Base-by-base conservation (phyloP, 192 early-diverging fungal species). In the Gamsiella multidivaricata region DNA sequence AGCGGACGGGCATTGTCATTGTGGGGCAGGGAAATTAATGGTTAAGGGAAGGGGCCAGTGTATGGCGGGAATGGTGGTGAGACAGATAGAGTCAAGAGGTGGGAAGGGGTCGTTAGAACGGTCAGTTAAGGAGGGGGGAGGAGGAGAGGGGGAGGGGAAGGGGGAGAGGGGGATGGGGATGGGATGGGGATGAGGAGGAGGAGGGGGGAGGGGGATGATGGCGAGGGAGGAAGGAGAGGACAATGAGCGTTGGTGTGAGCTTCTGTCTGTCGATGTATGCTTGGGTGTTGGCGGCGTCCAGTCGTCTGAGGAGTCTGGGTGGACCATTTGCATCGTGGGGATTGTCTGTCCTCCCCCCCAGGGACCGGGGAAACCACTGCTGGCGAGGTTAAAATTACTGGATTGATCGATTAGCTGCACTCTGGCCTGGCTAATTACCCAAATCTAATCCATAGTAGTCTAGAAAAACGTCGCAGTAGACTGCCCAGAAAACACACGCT, bases 1-100 rank as follows among this genome's bases (percentile, higher is more conserved):
- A 78, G 15, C 66, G 74, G 23, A 63, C 29, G 26, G 74, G 74
- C 65, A 63, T 78, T 37, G 64, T 54, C 53, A 63, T 58, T 20
- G 26, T 11, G 65, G 42, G 22, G 25, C 2, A 33, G 11, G 31
- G 25, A 51, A 50, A 33, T 31, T 6, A 29, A 33, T 33, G 22
- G 51, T 26, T 17, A 23, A 32, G 17, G 36, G 37, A 49, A 45
- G 12, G 18, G 43, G 15, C n/a, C n/a, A n/a, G 45, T 46, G 6
- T n/a, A 18, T 5, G 45, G 45, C n/a, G 45, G 45, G n/a, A 14
- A 14, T 41, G 39, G 14, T n/a, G n/a, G n/a, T n/a, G n/a, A n/a
- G n/a, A n/a, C 39, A 28, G 36, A 39, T 23, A 0, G 23, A 20
- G 52, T 17, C 5, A 22, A 22, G 7, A 28, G 23, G 26, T 15